Evolutionary conservation across 208 protist genomes (phyloP), one percentile per base, ranked within the genome.

Genomic region (Borovskyia barvae): DNA sequence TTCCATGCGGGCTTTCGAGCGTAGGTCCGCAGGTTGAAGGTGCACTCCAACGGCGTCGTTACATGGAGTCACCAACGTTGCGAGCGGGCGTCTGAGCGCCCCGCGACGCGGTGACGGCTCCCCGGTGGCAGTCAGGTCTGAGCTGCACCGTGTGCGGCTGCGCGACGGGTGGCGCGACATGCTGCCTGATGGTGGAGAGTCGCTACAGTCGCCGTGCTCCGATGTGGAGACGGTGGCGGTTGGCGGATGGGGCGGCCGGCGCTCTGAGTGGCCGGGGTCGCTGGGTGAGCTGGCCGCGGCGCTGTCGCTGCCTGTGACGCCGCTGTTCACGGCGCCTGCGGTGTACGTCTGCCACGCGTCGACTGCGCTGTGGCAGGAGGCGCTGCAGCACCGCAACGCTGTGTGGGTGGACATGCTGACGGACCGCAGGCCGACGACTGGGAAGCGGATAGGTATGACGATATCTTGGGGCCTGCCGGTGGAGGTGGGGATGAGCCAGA

Each of bases 401-500:
- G 7, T 79, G 1, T 53, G 55, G 40, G 12, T 80, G 4, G 53
- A 67, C n/a, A 64, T 66, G 22, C 29, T 64, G 36, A 66, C 59
- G 20, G 67, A 80, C 28, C 54, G 48, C 24, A 20, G 25, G 1
- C 33, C 68, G 5, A 68, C 65, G 5, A 67, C 64, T 24, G 36
- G 29, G 5, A 65, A 62, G 20, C 61, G 49, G 15, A 67, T 49
- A 15, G 70, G 68, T 5, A 62, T 53, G 17, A 30, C 26, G 4
- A 48, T 22, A 0, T 52, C 61, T 32, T 79, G 72, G 68, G 75
- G 75, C 29, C 26, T 64, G 0, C 47, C 61, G 29, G 42, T 61
- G 11, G 68, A 72, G 35, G 41, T 81, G 17, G 69, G 49, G 4
- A 67, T 77, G 58, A 58, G 50, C 17, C 64, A 67, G 42, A 82